A percentile compares a stretch with the other conserved stretches of the same genome.
These are phyloP conservation scores for Myxozyma sirexii DNA, from an alignment of 805 yeast species.

Conservation along the genomic window DNA sequence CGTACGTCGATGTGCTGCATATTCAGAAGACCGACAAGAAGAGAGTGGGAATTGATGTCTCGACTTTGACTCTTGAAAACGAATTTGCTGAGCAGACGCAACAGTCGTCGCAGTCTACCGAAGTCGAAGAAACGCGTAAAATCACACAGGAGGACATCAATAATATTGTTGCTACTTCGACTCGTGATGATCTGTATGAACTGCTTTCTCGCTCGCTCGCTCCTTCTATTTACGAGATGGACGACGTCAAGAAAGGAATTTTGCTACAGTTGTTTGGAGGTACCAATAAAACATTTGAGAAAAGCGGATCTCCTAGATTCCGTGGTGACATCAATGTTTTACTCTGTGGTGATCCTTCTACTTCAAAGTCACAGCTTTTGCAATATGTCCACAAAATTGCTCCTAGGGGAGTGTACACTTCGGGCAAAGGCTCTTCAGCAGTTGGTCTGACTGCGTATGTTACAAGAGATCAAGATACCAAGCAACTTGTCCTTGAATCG, in stretches of 20 bases:
- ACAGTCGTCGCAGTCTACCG: slow-evolving; percentile 48
- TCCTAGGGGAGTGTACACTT: slow-evolving; percentile 96
- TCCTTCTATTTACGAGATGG: slow-evolving; percentile 95
- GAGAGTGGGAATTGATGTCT: slow-evolving; percentile 76
- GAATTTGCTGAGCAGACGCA: slow-evolving; percentile 50
- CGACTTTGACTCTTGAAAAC: slow-evolving; percentile 57
- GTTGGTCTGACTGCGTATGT: slow-evolving; percentile 98
- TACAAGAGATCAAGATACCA: slow-evolving; percentile 91
- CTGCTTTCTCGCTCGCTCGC: slow-evolving; percentile 87
- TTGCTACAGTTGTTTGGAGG: slow-evolving; percentile 94
- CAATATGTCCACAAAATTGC: slow-evolving; percentile 97
- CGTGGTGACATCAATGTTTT: slow-evolving; percentile 94
- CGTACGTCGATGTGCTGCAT: slow-evolving; percentile 93
- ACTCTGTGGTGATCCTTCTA: slow-evolving; percentile 97
- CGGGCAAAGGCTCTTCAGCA: slow-evolving; percentile 98
- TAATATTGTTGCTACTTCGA: slow-evolving; percentile 61
- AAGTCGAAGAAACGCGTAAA: slow-evolving; percentile 74
- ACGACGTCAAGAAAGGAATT: slow-evolving; percentile 95
- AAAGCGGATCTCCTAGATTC: slow-evolving; percentile 81
- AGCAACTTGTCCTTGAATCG: slow-evolving; percentile 87
- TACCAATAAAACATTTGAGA: slow-evolving; percentile 79
- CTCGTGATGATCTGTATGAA: slow-evolving; percentile 80
- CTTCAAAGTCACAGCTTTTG: slow-evolving; percentile 90
- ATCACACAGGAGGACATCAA: slow-evolving; percentile 70
- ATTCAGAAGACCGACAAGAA: slow-evolving; percentile 81